Base-by-base conservation (phyloP, 352 stramenopile species). In the Phytophthora hibernalis region DNA sequence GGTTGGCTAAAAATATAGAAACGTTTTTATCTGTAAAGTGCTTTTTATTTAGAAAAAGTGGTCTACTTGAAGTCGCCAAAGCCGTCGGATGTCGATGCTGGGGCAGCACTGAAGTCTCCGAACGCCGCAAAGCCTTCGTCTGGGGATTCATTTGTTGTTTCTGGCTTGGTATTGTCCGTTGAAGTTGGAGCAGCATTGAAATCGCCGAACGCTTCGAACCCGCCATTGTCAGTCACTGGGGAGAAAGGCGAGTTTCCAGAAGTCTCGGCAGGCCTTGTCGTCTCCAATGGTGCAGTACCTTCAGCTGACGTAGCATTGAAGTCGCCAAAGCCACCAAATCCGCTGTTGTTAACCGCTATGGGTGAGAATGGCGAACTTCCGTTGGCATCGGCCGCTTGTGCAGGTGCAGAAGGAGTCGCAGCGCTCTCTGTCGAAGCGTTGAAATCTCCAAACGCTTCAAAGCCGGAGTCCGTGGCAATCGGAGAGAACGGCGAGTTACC, bases 31-130 rank as follows among this genome's bases (percentile, higher is more conserved):
- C 9, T 5, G 20, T 61, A 52, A 57, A 21, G 48, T 61, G 54
- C 24, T 60, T 54, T 71, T 68, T 61, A 60, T 51, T 65, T 72
- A 35, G 38, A 69, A 54, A 66, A 68, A 61, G 35, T 74, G 33
- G 33, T n/a, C 33, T 40, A 40, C 33, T 44, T 76, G 53, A 66
- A 75, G 51, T 30, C 64, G 22, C 44, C 44, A 60, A 77, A 74
- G 58, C 61, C 50, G 21, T 48, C 40, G 21, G 33, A 44, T 42
- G 35, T n/a, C 16, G 11, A 22, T n/a, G 65, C 37, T 16, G 56
- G 53, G 26, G 65, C 70, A 58, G 67, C 61, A 26, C 48, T 62
- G 13, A 79, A 76, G 52, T 69, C 67, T 21, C 55, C 54, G 24
- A 74, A 72, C 11, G 26, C 64, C 21, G 37, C 57, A 2, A 70